Base-by-base conservation (phyloP, 441 rosid genomes). In the Syzygium malaccense region DNA sequence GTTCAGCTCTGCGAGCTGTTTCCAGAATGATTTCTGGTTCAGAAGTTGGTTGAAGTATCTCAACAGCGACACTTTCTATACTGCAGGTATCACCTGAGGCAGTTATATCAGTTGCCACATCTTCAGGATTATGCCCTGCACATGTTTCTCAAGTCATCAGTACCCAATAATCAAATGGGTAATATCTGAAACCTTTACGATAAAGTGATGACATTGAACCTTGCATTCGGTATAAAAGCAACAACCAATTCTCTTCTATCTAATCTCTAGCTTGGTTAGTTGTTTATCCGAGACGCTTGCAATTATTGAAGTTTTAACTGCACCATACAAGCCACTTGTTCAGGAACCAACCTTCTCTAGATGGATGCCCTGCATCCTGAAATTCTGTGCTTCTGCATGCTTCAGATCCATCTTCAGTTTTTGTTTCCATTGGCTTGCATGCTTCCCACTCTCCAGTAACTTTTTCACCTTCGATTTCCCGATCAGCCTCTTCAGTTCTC, bases 391-490 rank as follows among this genome's bases (percentile, higher is more conserved):
- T 89, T 75, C 88, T 89, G 79, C 80, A 49, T 68, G 87, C 89
- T 66, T 88, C 88, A 86, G 89, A 86, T 51, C 86, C 58, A 87
- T 89, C 88, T 88, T 86, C 90, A 60, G 68, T 75, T 53, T 87
- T 41, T 87, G 89, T 85, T 85, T 88, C 91, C 89, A 85, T 87
- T 32, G 87, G 88, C 45, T 6, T 55, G 14, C 87, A 86, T 30
- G 86, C 85, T 86, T 41, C 88, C 26, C 83, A 58, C 85, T 55
- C 91, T 88, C 92, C 91, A 87, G 90, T 53, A 83, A 54, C 68
- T 75, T 86, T 89, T 83, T 91, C 93, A 87, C 90, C 55, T 90
- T 91, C 89, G 62, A n/a, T 28, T 90, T 78, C 54, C 89, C 86
- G 87, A 84, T 75, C 83, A 75, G 83, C 51, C 5, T 1, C 51